A percentile compares a stretch with the other conserved stretches of the same genome.
phyloP scores from a whole-genome alignment of 2,329 filamentous ascomycete genomes.

The Colletotrichum agaves region DNA sequence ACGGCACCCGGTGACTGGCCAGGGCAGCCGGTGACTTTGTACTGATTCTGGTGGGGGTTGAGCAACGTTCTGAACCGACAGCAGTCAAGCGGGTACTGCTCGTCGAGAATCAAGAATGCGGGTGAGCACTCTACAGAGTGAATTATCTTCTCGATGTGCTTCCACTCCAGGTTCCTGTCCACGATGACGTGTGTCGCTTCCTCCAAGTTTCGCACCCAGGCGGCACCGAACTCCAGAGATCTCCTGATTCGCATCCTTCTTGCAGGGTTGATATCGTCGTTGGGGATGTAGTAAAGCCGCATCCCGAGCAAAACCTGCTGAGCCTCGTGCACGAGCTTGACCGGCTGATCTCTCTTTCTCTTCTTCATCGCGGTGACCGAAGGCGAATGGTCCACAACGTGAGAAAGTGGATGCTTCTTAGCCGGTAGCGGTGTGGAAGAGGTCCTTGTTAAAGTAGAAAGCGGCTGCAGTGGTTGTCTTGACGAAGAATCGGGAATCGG shows the following conservation, averaged over 20 bases:
- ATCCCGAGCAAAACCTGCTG: constrained; percentile 70
- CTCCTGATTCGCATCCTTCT: constrained; percentile 79
- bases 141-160: constrained; percentile 70
- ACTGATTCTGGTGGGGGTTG: constrained; percentile 68
- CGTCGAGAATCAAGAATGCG: constrained; percentile 68
- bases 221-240: constrained; percentile 79
- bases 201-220: constrained; percentile 70
- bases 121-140: constrained; percentile 45
- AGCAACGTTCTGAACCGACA: constrained; percentile 67
- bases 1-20: constrained; percentile 16
- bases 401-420: constrained; percentile 32
- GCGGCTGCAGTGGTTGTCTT: constrained; percentile 28
- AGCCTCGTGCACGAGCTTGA: constrained; percentile 60
- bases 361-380: constrained; percentile 50
- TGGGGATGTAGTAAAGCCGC: constrained; percentile 83
- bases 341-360: constrained; percentile 55
- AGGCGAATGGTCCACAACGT: constrained; percentile 18
- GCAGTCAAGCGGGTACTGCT: constrained; percentile 76
- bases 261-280: constrained; percentile 76
- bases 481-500: constrained; percentile 42
- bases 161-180: constrained; percentile 74
- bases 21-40: constrained; percentile 65
- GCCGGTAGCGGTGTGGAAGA: constrained; percentile 46
- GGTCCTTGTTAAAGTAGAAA: constrained; percentile 35
- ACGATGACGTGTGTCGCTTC: constrained; percentile 82